Evolutionary conservation across 331 rosid species (phyloP), one percentile per base, ranked within the genome.

Genomic region (Rhamnella rubrinervis): DNA sequence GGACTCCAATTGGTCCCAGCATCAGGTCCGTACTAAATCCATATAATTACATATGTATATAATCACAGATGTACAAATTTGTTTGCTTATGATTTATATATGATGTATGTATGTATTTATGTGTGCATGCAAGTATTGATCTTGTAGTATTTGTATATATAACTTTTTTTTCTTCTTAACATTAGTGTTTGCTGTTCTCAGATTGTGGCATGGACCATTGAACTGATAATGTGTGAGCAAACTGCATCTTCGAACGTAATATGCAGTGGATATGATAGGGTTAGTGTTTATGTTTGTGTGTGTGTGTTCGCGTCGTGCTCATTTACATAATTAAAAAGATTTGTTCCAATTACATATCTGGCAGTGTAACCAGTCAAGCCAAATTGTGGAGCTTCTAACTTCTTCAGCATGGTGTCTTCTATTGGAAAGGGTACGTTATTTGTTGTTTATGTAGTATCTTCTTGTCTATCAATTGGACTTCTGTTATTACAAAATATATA

Each of bases 341-440:
- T 1, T 5, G 61, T n/a, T 28, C 21, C 4, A 23, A 7, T 39
- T 62, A 59, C 23, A 12, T 76, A 68, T 83, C 57, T 55, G 53
- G 37, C 87, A 93, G 98, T 44, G 28, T 25, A 73, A 71, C 37
- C 62, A 75, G 72, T 81, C 87, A 44, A 87, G 89, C 78, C 67
- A 79, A 52, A 66, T 61, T 31, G 71, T 83, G 77, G 88, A 85
- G 71, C 83, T 91, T 67, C 75, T 93, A 62, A 77, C 85, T 64
- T 63, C 79, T 78, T 61, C 89, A n/a, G 85, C 85, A 40, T 93
- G 98, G 98, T 65, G 76, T 76, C 77, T 68, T 82, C 83, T 93
- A 26, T 83, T 91, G 50, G 82, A 81, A 59, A 82, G 98, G 92
- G 98, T 93, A 90, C 39, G 85, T 19, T 72, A 68, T 59, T 6